Conservation (phyloP, 306 rosid species). For the Acacia acuminata region DNA sequence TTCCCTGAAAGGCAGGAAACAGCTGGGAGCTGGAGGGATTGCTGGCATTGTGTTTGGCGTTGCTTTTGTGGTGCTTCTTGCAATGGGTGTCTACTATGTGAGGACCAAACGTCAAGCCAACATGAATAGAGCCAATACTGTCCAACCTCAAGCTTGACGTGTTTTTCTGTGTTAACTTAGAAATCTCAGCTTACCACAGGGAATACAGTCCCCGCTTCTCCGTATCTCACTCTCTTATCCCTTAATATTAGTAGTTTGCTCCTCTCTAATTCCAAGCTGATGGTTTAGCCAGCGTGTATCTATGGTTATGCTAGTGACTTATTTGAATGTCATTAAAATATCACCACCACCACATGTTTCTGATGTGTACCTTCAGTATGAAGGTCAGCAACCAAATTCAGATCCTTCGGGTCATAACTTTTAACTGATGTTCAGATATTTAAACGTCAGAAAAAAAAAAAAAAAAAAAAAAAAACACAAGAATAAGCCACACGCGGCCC, state of each 20-base stretch:
- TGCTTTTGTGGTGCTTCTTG: constrained; percentile 54
- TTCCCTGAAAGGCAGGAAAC: constrained; percentile 25
- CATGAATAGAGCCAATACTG: constrained; percentile 44
- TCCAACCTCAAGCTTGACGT: constrained; percentile 53
- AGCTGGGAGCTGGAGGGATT: constrained; percentile 55
- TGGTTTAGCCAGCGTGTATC: constrained; percentile 24
- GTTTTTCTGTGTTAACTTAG: not conserved
- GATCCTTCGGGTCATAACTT: not conserved
- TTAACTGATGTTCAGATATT: not conserved
- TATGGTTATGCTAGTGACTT: not conserved
- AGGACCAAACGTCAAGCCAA: constrained; percentile 55
- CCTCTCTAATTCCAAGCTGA: constrained; percentile 3
- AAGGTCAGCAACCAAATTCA: not conserved
- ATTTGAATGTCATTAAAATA: not conserved
- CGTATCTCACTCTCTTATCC: not conserved
- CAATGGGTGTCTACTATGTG: constrained; percentile 64
- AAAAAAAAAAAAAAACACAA: too few relatives aligned
- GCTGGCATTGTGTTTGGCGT: constrained; percentile 65
- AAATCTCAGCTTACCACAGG: not conserved
- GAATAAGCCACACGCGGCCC: not conserved
- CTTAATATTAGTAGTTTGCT: constrained; percentile 15
- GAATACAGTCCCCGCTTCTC: not conserved
- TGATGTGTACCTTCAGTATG: not conserved
- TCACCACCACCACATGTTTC: not conserved
- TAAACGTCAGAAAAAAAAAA: too few relatives aligned